Percentiles rank a stretch among this genome's conserved stretches.
Conservation (phyloP, 768 basidiomycete genomes). For the Calocybe indica region DNA sequence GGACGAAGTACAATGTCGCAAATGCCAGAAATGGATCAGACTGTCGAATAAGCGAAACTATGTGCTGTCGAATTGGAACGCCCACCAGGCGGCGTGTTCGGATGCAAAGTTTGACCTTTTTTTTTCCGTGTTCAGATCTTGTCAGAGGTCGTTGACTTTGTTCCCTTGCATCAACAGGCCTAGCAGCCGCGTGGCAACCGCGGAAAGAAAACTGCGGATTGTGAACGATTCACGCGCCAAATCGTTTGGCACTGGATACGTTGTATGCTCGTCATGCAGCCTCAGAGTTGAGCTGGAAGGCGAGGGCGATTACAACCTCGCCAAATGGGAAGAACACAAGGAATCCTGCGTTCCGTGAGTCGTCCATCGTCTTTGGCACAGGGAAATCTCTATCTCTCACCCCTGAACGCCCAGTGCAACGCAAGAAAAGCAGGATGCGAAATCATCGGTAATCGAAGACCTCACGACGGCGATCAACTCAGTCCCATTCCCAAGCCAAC, state of each 20-base stretch:
- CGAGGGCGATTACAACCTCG: slow-evolving; percentile 52
- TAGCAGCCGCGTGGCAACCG: slow-evolving; percentile 52
- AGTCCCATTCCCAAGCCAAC: slow-evolving; percentile 12
- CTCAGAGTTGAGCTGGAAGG: slow-evolving; percentile 37
- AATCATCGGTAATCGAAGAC: slow-evolving; percentile 3
- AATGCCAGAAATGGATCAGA: slow-evolving; percentile 60
- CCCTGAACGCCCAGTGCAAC: background rate
- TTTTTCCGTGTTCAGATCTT: background rate
- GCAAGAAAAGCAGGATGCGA: slow-evolving; percentile 3
- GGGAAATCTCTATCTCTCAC: background rate
- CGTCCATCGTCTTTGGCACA: background rate
- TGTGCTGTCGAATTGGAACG: slow-evolving; percentile 44
- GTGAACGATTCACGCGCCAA: slow-evolving; percentile 62
- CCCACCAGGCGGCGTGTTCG: slow-evolving; percentile 43
- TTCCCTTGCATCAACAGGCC: slow-evolving; percentile 28
- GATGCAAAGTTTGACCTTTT: slow-evolving; percentile 29
- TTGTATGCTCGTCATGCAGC: slow-evolving; percentile 50
- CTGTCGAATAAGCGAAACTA: slow-evolving; percentile 40
- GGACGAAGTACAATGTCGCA: slow-evolving; percentile 49
- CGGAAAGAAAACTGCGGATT: slow-evolving; percentile 55
- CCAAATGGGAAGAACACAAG: slow-evolving; percentile 63
- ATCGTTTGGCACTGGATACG: slow-evolving; percentile 33
- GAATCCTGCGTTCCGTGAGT: slow-evolving; percentile 28
- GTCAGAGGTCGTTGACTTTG: too few species aligned
- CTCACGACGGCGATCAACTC: slow-evolving; percentile 4